Percentiles rank a stretch among this genome's conserved stretches.
Conservation (phyloP, 768 basidiomycete genomes). For the Cyathus striatus region DNA sequence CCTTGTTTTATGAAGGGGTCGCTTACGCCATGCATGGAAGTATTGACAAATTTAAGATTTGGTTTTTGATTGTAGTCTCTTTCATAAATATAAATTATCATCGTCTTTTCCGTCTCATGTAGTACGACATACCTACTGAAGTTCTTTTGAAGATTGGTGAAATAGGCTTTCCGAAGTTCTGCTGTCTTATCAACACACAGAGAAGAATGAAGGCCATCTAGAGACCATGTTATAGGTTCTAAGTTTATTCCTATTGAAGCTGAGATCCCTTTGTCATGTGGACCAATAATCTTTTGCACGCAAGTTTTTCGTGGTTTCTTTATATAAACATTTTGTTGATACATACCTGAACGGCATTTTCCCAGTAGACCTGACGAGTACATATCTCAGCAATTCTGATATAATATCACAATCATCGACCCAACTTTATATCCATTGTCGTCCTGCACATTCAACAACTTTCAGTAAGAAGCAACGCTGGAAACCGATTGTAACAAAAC, state of each 20-base stretch:
- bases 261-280: slow-evolving; percentile 79
- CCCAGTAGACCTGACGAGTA: slow-evolving; percentile 72
- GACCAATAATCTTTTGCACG: slow-evolving; percentile 69
- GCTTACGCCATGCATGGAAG: slow-evolving; percentile 89
- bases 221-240: slow-evolving; percentile 43
- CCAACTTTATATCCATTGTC: slow-evolving; percentile 86
- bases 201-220: slow-evolving; percentile 30
- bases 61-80: slow-evolving; percentile 29
- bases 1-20: slow-evolving; percentile 55
- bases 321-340: background rate
- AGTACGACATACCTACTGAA: too few relatives aligned
- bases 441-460: slow-evolving; percentile 34
- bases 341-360: slow-evolving; percentile 76
- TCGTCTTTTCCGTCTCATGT: too few relatives aligned
- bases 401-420: background rate
- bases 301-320: slow-evolving; percentile 1
- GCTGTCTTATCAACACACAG: slow-evolving; percentile 53
- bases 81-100: too few relatives aligned
- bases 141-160: slow-evolving; percentile 36
- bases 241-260: slow-evolving; percentile 57
- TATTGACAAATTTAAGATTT: slow-evolving; percentile 85
- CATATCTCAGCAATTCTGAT: slow-evolving; percentile 1
- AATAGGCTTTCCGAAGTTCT: slow-evolving; percentile 57
- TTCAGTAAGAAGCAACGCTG: background rate
- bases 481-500: slow-evolving; percentile 22